Percentiles rank a stretch among this genome's conserved stretches.
These are phyloP conservation scores for Zymoseptoria crescenta DNA, from an alignment of 2,329 filamentous ascomycete species.

Conservation along the genomic window DNA sequence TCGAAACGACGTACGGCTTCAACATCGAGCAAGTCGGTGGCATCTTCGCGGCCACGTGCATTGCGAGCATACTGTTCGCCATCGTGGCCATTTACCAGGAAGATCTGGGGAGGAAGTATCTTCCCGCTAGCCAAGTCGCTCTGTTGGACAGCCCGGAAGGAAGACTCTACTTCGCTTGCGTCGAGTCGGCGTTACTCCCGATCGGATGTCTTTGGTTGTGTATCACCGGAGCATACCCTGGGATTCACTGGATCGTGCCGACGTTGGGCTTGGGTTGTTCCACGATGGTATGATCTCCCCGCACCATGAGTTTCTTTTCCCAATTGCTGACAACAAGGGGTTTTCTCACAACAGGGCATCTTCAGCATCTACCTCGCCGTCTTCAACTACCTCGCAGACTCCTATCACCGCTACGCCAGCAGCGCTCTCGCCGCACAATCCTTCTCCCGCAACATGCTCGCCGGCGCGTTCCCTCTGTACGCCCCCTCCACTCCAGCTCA, in stretches of 20 bases:
- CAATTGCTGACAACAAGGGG: no score
- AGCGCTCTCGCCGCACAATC: conserved; percentile 80
- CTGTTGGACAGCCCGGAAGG: conserved; percentile 56
- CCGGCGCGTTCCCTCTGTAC: conserved; percentile 66
- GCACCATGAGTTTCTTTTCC: no score
- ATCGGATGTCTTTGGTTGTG: conserved; percentile 75
- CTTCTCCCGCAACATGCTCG: conserved; percentile 77
- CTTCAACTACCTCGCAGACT: conserved; percentile 89
- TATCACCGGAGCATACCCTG: conserved; percentile 53
- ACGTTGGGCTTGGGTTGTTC: conserved; percentile 62
- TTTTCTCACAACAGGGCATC: conserved; percentile 60
- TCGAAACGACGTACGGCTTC: conserved; percentile 60
- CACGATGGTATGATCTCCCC: conserved; percentile 60
- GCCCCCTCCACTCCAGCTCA: no score
- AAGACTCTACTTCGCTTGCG: conserved; percentile 73
- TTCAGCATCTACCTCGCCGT: conserved; percentile 79
- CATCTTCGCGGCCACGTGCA: conserved; percentile 66
- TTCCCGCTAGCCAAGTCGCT: conserved; percentile 28
- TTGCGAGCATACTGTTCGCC: conserved; percentile 60
- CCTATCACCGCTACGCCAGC: conserved; percentile 75
- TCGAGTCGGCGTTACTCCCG: conserved; percentile 67
- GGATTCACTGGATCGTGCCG: conserved; percentile 65
- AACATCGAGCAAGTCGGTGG: conserved; percentile 58
- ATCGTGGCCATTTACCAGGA: conserved; percentile 51
- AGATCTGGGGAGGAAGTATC: conserved; percentile 10